Conservation (phyloP, 352 stramenopile species). For the Phytophthora fragariaefolia region DNA sequence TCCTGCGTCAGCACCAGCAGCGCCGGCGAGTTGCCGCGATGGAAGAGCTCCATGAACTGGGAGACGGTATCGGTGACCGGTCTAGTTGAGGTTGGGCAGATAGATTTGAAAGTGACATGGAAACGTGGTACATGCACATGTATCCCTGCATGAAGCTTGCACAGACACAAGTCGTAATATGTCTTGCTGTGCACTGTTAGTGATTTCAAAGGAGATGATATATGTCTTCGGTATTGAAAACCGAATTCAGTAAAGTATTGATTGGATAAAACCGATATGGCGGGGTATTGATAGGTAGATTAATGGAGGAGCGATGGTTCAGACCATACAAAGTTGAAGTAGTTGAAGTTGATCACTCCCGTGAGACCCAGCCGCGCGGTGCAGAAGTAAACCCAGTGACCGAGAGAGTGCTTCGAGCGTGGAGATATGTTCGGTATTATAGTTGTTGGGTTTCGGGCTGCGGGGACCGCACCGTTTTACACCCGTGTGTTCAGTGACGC, state of each 20-base stretch:
- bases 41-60: slow-evolving; percentile 17
- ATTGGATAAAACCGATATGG: too few relatives aligned
- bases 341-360: slow-evolving; percentile 5
- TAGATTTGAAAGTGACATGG: background rate
- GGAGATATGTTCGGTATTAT: background rate
- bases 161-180: background rate
- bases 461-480: background rate
- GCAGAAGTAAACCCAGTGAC: background rate
- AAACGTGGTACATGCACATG: too few relatives aligned
- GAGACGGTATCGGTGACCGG: background rate
- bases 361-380: background rate
- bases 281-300: too few relatives aligned
- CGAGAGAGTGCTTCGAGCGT: background rate
- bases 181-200: too few relatives aligned
- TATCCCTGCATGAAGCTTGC: too few relatives aligned
- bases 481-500: too few relatives aligned
- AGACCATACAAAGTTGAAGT: slow-evolving; percentile 1
- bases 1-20: slow-evolving; percentile 36
- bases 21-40: slow-evolving; percentile 20
- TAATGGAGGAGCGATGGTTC: too few relatives aligned
- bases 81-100: slow-evolving; percentile 1
- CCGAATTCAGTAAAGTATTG: too few relatives aligned
- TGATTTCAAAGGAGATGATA: too few relatives aligned
- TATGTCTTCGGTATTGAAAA: too few relatives aligned
- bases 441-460: background rate